Percentiles rank a stretch among this genome's conserved stretches.
Conservation (phyloP, 2,329 filamentous ascomycete genomes). For the Colletotrichum theobromicola region DNA sequence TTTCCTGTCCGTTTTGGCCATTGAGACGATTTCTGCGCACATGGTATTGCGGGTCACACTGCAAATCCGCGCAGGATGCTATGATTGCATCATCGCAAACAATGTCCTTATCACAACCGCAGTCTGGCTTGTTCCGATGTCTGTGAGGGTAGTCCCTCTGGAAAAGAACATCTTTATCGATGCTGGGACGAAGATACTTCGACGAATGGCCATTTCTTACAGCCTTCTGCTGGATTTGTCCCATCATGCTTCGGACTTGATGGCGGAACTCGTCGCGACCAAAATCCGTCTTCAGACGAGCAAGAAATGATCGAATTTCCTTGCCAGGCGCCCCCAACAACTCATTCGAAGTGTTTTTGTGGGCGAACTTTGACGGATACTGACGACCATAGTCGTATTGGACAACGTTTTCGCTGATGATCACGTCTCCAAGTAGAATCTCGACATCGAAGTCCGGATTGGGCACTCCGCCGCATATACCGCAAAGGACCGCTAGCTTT, state of each 20-base stretch:
- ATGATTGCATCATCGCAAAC: slow-evolving; percentile 6
- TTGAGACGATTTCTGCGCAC: neutral
- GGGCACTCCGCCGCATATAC: slow-evolving; percentile 46
- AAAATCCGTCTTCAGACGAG: slow-evolving; percentile 1
- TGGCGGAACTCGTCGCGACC: slow-evolving; percentile 15
- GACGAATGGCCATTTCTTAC: neutral
- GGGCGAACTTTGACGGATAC: slow-evolving; percentile 27
- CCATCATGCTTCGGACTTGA: neutral
- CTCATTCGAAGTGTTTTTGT: slow-evolving; percentile 30
- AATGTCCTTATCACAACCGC: neutral
- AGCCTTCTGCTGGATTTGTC: neutral
- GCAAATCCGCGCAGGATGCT: slow-evolving; percentile 26
- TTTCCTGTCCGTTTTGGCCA: neutral
- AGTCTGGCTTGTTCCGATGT: slow-evolving; percentile 24
- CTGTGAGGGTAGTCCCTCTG: slow-evolving; percentile 34
- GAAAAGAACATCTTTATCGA: slow-evolving; percentile 33
- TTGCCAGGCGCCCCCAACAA: slow-evolving; percentile 28
- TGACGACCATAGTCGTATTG: slow-evolving; percentile 32
- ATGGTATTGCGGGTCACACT: slow-evolving; percentile 23
- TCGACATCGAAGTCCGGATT: neutral
- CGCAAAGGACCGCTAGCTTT: slow-evolving; percentile 39
- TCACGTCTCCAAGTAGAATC: slow-evolving; percentile 36
- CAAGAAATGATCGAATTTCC: slow-evolving; percentile 32
- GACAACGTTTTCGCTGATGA: slow-evolving; percentile 33
- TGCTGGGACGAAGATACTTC: slow-evolving; percentile 30